Base-by-base conservation (phyloP, 805 yeast genomes). In the Yarrowia sp. region DNA sequence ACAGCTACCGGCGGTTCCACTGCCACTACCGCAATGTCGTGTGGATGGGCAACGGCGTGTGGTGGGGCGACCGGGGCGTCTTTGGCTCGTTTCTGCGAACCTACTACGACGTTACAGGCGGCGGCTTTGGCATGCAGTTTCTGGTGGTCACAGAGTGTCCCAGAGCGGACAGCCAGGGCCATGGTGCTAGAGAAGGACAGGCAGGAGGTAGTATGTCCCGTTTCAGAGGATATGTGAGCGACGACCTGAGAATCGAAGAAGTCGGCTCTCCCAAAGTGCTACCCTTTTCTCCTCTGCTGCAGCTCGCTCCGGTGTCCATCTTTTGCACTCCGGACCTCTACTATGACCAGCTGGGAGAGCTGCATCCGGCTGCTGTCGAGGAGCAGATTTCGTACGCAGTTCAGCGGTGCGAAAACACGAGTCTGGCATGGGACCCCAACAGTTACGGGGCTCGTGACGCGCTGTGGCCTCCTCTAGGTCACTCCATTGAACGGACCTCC, bases 61-160 rank as follows among this genome's bases (percentile, higher is more conserved):
- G 63, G 63, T 58, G 63, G 63, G 63, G 63, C 5, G 41, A 58
- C 7, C 14, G 51, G n/a, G 51, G 33, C 11, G 41, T 58, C 4
- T 58, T 58, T 32, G 63, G 63, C 9, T 58, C 63, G 32, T 30
- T 58, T 16, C 22, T 41, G 17, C 4, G 63, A 6, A 58, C 51
- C 0, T 58, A 22, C n/a, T 58, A 32, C 22, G 49, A 41, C 7
- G 41, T 21, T 0, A 2, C 21, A 4, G 38, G 30, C 0, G 38
- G 33, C 3, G 63, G 41, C 1, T 58, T 58, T 6, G 63, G 51
- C 2, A 30, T 58, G 38, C 63, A 58, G 40, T 41, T 58, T 28
- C 6, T 58, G 22, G 22, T 58, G 21, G 40, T 28, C 22, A 41
- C 51, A 4, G 51, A 58, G 22, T 3, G 21, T 1, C 28, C 12